Percentiles rank a stretch among this genome's conserved stretches.
These are phyloP conservation scores for Batrachochytrium dendrobatidis DNA, from an alignment of 371 early-diverging fungal genomes.

Conservation along the genomic window DNA sequence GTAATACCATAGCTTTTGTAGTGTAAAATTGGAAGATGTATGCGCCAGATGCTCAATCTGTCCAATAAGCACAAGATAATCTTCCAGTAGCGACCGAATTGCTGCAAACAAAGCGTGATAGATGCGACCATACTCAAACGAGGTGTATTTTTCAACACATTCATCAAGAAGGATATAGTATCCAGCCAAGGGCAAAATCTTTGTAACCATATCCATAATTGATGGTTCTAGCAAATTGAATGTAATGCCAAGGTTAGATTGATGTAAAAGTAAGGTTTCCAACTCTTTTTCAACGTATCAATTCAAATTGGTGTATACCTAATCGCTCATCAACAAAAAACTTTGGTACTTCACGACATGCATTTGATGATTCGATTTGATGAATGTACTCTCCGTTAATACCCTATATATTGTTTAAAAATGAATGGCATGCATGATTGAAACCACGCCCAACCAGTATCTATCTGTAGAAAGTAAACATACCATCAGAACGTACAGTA, in stretches of 20 bases:
- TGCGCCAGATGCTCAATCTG: slow-evolving; percentile 83
- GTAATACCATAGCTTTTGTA: slow-evolving; percentile 86
- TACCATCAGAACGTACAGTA: slow-evolving; percentile 80
- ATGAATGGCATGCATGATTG: neutral
- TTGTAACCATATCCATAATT: slow-evolving; percentile 60
- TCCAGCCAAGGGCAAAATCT: slow-evolving; percentile 67
- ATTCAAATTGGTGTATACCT: slow-evolving; percentile 14
- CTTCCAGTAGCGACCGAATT: slow-evolving; percentile 46
- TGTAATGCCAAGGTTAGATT: neutral
- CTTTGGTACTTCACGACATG: neutral
- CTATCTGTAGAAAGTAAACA: neutral
- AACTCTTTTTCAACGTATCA: neutral
- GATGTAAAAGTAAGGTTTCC: neutral
- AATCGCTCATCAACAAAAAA: slow-evolving; percentile 12
- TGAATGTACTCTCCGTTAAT: slow-evolving; percentile 67
- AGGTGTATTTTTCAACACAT: slow-evolving; percentile 64
- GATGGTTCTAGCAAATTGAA: slow-evolving; percentile 55
- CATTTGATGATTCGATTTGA: too few relatives aligned
- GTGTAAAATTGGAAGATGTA: slow-evolving; percentile 60
- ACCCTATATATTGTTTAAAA: slow-evolving; percentile 44
- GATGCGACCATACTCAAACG: slow-evolving; percentile 76
- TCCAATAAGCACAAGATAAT: slow-evolving; percentile 76
- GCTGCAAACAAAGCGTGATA: slow-evolving; percentile 85
- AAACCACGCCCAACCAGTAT: neutral
- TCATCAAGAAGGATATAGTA: slow-evolving; percentile 62